phyloP scores from a whole-genome alignment of 2,329 filamentous ascomycete species.

The Pseudophaeomoniella oleicola region DNA sequence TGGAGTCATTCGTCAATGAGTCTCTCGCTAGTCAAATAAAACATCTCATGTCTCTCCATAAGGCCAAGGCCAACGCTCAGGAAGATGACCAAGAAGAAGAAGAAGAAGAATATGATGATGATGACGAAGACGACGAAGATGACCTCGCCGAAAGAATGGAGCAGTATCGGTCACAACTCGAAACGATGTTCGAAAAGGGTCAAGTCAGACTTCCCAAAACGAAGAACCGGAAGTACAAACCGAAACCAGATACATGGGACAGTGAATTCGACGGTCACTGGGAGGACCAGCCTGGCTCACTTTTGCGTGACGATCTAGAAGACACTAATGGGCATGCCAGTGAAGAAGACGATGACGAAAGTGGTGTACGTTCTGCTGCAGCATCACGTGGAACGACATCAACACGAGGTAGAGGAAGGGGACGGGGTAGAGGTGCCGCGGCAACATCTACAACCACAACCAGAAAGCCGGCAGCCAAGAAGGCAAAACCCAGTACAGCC shows the following conservation, averaged over 20 bases:
- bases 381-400: constrained; percentile 21
- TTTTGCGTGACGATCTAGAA: constrained; percentile 38
- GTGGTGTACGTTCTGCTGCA: constrained; percentile 23
- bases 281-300: constrained; percentile 61
- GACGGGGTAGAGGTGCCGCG: constrained; percentile 28
- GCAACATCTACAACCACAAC: constrained; percentile 24
- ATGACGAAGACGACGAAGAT: constrained; percentile 48
- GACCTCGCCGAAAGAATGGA: constrained; percentile 64
- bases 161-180: constrained; percentile 52
- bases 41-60: constrained; percentile 51
- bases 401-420: constrained; percentile 31
- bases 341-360: constrained; percentile 32
- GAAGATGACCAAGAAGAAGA: constrained; percentile 49
- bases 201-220: constrained; percentile 34
- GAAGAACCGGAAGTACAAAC: constrained; percentile 48
- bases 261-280: constrained; percentile 78
- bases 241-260: constrained; percentile 71
- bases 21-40: constrained; percentile 57
- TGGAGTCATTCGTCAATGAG: constrained; percentile 66
- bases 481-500: constrained; percentile 23
- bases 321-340: constrained; percentile 17
- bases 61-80: constrained; percentile 53
- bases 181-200: constrained; percentile 56
- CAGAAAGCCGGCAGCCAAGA: constrained; percentile 8
- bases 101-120: constrained; percentile 48